Conservation (phyloP, 805 yeast genomes). For the Sugiyamaella marilandica region DNA sequence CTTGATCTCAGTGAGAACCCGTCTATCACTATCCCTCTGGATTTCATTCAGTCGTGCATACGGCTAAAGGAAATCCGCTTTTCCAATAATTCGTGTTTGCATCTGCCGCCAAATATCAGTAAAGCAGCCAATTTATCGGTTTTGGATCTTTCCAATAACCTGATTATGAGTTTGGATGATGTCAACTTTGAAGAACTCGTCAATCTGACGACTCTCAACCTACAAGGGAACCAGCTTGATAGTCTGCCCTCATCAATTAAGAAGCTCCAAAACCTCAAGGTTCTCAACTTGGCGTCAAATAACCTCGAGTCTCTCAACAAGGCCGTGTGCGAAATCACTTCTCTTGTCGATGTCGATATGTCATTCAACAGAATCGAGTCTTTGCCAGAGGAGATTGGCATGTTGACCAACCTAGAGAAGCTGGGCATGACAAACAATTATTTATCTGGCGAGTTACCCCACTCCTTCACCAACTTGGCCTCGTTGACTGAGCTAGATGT, state of each 20-base stretch:
- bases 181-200: constrained; percentile 48
- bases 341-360: constrained; percentile 64
- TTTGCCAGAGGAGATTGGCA: constrained; percentile 59
- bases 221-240: constrained; percentile 71
- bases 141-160: constrained; percentile 74
- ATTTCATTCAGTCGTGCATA: constrained; percentile 76
- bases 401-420: constrained; percentile 56
- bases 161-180: constrained; percentile 47
- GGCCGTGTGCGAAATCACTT: constrained; percentile 53
- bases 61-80: constrained; percentile 64
- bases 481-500: constrained; percentile 69
- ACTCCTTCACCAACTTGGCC: constrained; percentile 46
- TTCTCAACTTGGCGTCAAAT: constrained; percentile 78
- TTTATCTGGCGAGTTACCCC: constrained; percentile 49
- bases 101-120: constrained; percentile 67
- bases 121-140: constrained; percentile 63
- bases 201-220: constrained; percentile 53
- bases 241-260: constrained; percentile 59
- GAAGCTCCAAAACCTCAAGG: constrained; percentile 46
- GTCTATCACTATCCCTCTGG: constrained; percentile 74
- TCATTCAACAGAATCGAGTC: constrained; percentile 68
- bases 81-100: constrained; percentile 66
- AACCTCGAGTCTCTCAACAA: constrained; percentile 51
- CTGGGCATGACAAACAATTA: constrained; percentile 73
- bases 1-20: constrained; percentile 85